Base-by-base conservation (phyloP, 2,329 filamentous ascomycete genomes). In the Hyphodiscus sp. region DNA sequence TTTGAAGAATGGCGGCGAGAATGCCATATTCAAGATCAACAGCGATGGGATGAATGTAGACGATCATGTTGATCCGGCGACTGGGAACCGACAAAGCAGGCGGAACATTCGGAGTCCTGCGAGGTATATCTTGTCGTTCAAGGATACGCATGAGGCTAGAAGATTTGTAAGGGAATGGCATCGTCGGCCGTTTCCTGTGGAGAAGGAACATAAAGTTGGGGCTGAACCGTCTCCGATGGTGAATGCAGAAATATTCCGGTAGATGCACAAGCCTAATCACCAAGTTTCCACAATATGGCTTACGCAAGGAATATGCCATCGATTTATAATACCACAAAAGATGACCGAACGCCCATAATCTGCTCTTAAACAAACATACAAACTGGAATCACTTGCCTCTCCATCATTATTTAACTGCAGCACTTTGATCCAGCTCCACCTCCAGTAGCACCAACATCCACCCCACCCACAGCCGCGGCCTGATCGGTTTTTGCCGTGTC, bases 401-500 rank as follows among this genome's bases (percentile, higher is more conserved):
- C 30, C 38, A 49, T 30, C 52, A 58, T 59, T 59, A 56, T 15
- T 44, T 41, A 33, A 9, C 16, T 41, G 70, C 89, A 95, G 77
- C 90, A 95, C 74, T 90, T 90, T 67, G 83, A 78, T 67, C 83
- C 78, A 54, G 77, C 59, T 51, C 76, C 76, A 47, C 76, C 76
- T 60, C 77, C 79, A 62, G 80, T 79, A 65, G 78, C 73, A 61
- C 81, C 79, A 65, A 81, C 79, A 65, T 91, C 86, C 68, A 84
- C 88, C 64, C 91, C 85, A 45, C 83, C 83, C 58, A 75, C 71
- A 38, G 72, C 65, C 41, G 75, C 68, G 38, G 77, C 72, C 65
- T 83, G 80, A 63, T 94, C 88, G 60, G 82, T 82, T 78, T 92
- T 90, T 62, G 85, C 83, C 60, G 86, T 95, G 71, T 97, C 92